Evolutionary conservation across 2,329 filamentous ascomycete species (phyloP), one percentile per base, ranked within the genome.

Genomic region (Drechslerella stenobrocha): DNA sequence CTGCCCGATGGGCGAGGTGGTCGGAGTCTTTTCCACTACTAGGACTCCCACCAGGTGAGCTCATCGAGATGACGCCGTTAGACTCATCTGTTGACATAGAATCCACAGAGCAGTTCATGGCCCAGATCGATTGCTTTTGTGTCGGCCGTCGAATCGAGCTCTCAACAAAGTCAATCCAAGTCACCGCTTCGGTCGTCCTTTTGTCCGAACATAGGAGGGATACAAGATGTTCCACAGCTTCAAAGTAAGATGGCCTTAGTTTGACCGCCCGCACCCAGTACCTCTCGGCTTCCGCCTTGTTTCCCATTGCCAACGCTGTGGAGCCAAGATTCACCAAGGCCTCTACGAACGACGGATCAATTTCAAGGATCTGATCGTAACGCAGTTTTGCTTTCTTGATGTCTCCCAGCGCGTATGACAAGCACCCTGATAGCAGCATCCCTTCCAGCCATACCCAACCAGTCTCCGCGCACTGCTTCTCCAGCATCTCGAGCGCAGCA

Each of bases 191-290:
- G 72, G 83, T 85, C 48, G 86, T 88, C 70, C 91, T 83, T 61
- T 95, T 87, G 67, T 86, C 89, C 48, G 83, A 84, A 75, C 92
- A 96, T 15, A 97, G 77, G 46, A 97, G 79, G 0, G 90, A 90
- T 26, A 97, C 88, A 1, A 98, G 82, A 78, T 97, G 91, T 75
- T 98, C 93, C 1, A 93, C 90, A 5, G 93, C 91, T 77, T 98
- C 93, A 60, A 98, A 88, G 77, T 95, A 95, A 74, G 85, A 88
- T 0, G 93, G 93, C 6, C 89, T 86, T 60, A 89, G 79, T 74
- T 85, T 88, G 23, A 97, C 85, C n/a, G 90, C 90, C 67, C 83
- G 84, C 70, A 87, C 80, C 93, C 93, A 98, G 74, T 90, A 83
- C 61, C 85, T 82, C 74, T 96, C 87, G 4, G 93, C 93, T 74